These are phyloP conservation scores for Colletotrichum noveboracense DNA, from an alignment of 2,329 filamentous ascomycete genomes.

Conservation along the genomic window DNA sequence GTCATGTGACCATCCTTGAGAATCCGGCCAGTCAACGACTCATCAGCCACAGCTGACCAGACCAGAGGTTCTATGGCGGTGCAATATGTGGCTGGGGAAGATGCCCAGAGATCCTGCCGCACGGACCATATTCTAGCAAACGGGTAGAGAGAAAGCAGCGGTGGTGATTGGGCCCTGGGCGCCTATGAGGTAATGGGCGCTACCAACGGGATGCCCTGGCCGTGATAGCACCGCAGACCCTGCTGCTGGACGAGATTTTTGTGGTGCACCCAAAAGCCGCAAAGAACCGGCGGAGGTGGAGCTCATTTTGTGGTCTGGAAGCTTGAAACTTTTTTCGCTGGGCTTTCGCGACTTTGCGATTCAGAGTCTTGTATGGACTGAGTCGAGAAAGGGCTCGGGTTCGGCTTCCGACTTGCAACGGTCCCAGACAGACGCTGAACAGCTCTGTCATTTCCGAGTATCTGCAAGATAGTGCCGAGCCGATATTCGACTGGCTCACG, in stretches of 20 bases:
- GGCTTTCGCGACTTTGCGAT: not conserved
- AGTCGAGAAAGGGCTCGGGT: not conserved
- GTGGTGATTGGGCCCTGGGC: not conserved
- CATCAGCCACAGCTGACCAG: not conserved
- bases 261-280: constrained; percentile 6
- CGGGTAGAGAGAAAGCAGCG: not conserved
- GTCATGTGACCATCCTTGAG: constrained; percentile 16
- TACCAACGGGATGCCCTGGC: not conserved
- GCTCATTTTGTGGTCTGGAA: not conserved
- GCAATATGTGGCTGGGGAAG: fast-evolving
- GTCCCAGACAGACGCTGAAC: not conserved
- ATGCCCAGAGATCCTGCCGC: not conserved
- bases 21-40: not conserved
- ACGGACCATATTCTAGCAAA: not conserved
- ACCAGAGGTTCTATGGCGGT: not conserved
- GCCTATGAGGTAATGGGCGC: constrained; percentile 13
- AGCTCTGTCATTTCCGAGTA: not conserved
- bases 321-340: constrained; percentile 4
- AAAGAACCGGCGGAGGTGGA: constrained; percentile 18
- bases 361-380: not conserved
- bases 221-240: constrained; percentile 3
- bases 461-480: not conserved
- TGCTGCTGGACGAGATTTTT: not conserved
- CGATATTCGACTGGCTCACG: not conserved
- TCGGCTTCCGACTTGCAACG: not conserved